Percentiles rank a stretch among this genome's conserved stretches.
phyloP scores from a whole-genome alignment of 164 flowering plant genomes.

The Umbilicus rupestris region DNA sequence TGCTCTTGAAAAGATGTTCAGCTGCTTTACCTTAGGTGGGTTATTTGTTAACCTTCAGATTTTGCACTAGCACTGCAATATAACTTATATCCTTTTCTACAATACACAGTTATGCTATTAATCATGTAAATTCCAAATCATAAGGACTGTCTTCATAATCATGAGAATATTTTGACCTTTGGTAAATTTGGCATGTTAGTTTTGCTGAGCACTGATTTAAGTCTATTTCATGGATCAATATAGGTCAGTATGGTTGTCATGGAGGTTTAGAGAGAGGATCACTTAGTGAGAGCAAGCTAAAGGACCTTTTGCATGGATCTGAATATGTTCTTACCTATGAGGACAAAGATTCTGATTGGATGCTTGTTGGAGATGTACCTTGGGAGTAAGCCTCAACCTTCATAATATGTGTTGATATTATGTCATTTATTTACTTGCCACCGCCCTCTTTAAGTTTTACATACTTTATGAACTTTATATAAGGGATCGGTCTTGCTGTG shows the following conservation, averaged over 20 bases:
- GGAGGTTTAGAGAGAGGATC: conserved; percentile 55
- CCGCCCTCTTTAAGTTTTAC: not conserved
- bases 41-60: not conserved
- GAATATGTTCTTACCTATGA: conserved; percentile 89
- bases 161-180: not conserved
- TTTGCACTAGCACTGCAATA: not conserved
- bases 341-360: conserved; percentile 92
- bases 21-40: conserved; percentile 81
- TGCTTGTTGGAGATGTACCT: conserved; percentile 97
- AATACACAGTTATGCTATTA: not conserved
- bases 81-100: not conserved
- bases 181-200: not conserved
- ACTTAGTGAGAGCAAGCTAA: conserved; percentile 63
- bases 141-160: not conserved
- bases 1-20: conserved; percentile 91
- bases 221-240: conserved; percentile 15
- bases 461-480: not conserved
- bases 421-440: not conserved
- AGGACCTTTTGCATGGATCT: conserved; percentile 79
- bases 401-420: not conserved
- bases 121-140: not conserved
- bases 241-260: conserved; percentile 80
- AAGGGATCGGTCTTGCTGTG: not conserved
- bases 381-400: conserved; percentile 65
- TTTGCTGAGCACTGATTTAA: not conserved